These are phyloP conservation scores for Opeltia flavorubescens DNA, from an alignment of 495 filamentous ascomycete species.

Conservation along the genomic window DNA sequence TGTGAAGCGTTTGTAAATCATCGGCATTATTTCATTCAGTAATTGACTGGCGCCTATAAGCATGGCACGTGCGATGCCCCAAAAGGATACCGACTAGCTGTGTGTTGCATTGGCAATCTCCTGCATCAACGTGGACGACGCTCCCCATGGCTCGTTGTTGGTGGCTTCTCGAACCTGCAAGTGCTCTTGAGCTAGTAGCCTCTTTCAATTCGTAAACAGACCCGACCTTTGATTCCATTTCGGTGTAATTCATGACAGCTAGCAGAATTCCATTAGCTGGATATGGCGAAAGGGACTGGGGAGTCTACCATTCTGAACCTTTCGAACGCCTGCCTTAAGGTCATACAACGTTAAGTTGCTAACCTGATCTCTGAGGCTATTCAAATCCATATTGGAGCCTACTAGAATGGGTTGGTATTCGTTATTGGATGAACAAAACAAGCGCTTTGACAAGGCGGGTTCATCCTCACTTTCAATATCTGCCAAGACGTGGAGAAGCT, in stretches of 20 bases:
- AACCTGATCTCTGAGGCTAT: constrained; percentile 73
- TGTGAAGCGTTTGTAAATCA: constrained; percentile 99
- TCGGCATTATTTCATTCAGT: constrained; percentile 98
- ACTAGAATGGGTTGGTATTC: background rate
- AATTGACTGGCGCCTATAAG: constrained; percentile 48
- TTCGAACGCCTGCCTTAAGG: constrained; percentile 89
- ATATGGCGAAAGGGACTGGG: constrained; percentile 1
- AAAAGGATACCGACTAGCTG: constrained; percentile 64
- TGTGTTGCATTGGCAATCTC: constrained; percentile 97
- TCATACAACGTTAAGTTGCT: constrained; percentile 93
- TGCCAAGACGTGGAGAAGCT: no score
- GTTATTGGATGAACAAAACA: background rate
- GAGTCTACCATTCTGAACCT: constrained; percentile 99
- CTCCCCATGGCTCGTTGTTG: constrained; percentile 96
- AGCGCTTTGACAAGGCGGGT: no score
- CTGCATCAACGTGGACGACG: constrained; percentile 81
- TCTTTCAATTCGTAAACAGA: constrained; percentile 1
- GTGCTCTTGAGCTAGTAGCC: constrained; percentile 16
- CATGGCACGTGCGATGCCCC: background rate
- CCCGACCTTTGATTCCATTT: constrained; percentile 94
- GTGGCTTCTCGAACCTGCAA: constrained; percentile 81
- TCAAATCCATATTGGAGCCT: constrained; percentile 60
- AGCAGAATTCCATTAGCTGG: constrained; percentile 15
- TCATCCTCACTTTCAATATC: no score
- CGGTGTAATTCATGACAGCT: constrained; percentile 99